A percentile compares a stretch with the other conserved stretches of the same genome.
Conservation (phyloP, 2,329 filamentous ascomycete genomes). For the Colletotrichum liaoningense region DNA sequence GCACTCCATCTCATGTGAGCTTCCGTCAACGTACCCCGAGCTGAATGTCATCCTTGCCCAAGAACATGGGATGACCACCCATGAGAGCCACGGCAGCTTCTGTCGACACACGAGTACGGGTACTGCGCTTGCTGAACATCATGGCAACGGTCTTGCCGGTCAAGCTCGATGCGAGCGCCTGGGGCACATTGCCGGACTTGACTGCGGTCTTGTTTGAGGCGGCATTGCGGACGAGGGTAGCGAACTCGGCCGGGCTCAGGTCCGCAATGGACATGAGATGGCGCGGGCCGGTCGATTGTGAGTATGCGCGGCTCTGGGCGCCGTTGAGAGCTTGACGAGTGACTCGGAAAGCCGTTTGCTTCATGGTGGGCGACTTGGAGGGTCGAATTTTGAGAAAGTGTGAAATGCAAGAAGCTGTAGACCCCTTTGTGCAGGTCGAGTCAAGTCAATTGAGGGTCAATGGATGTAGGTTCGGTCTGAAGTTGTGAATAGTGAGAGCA, state of each 20-base stretch:
- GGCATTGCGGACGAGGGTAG: constrained; percentile 85
- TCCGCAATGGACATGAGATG: constrained; percentile 95
- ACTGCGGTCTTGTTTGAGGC: constrained; percentile 79
- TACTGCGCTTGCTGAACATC: constrained; percentile 97
- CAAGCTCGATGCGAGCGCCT: constrained; percentile 70
- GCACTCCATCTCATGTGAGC: neutral
- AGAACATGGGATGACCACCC: constrained; percentile 95
- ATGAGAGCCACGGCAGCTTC: constrained; percentile 90
- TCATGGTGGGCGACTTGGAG: constrained; percentile 44
- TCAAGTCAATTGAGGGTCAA: neutral
- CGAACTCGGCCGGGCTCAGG: constrained; percentile 82
- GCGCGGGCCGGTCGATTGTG: constrained; percentile 65
- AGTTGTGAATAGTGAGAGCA: neutral
- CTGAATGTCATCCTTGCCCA: constrained; percentile 96
- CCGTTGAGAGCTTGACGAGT: constrained; percentile 48
- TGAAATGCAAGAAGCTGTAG: constrained; percentile 6
- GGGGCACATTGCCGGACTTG: constrained; percentile 75
- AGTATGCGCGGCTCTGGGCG: constrained; percentile 57
- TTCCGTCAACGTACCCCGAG: constrained; percentile 74
- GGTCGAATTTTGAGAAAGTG: neutral
- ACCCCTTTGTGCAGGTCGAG: neutral
- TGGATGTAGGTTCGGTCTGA: neutral
- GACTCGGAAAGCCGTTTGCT: constrained; percentile 45
- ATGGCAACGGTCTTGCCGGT: constrained; percentile 87
- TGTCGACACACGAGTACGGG: constrained; percentile 91